These are phyloP conservation scores for Plenodomus tracheiphilus DNA, from an alignment of 2,329 filamentous ascomycete genomes.

Conservation along the genomic window DNA sequence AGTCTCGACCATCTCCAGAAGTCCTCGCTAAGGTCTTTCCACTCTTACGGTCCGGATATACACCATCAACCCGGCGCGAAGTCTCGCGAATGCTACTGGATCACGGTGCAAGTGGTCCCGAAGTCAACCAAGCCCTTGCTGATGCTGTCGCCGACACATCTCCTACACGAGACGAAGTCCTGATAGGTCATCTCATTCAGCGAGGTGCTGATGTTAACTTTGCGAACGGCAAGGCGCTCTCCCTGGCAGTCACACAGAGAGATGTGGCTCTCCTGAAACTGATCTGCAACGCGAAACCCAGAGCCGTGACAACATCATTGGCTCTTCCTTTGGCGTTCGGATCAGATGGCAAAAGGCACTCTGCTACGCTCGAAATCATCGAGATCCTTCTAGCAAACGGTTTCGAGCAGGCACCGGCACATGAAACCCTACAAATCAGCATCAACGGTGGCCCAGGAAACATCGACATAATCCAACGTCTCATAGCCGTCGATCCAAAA, in stretches of 20 bases:
- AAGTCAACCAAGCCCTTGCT: slow-evolving; percentile 35
- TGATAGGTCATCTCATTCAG: slow-evolving; percentile 33
- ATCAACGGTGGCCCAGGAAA: slow-evolving; percentile 35
- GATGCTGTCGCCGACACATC: slow-evolving; percentile 33
- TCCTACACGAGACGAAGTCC: slow-evolving; percentile 21
- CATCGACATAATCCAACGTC: slow-evolving; percentile 35
- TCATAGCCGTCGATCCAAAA: slow-evolving; percentile 26
- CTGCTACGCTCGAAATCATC: slow-evolving; percentile 28
- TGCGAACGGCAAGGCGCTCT: slow-evolving; percentile 28
- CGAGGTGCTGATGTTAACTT: slow-evolving; percentile 29
- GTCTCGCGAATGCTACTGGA: slow-evolving; percentile 27
- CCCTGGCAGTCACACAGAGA: slow-evolving; percentile 31
- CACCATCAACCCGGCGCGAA: slow-evolving; percentile 26
- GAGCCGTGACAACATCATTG: slow-evolving; percentile 22
- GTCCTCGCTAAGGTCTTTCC: slow-evolving; percentile 28
- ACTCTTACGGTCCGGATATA: slow-evolving; percentile 22
- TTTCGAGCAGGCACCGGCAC: slow-evolving; percentile 25
- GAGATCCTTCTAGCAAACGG: slow-evolving; percentile 30
- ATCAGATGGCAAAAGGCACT: slow-evolving; percentile 24
- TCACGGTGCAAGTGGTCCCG: slow-evolving; percentile 29
- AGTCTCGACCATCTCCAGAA: slow-evolving; percentile 23
- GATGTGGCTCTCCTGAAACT: slow-evolving; percentile 31
- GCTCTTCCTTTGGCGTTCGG: slow-evolving; percentile 37
- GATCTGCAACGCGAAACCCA: slow-evolving; percentile 28
- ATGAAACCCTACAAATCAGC: slow-evolving; percentile 29